These are phyloP conservation scores for Geoglossum glabrum DNA, from an alignment of 495 filamentous ascomycete genomes.

Conservation along the genomic window DNA sequence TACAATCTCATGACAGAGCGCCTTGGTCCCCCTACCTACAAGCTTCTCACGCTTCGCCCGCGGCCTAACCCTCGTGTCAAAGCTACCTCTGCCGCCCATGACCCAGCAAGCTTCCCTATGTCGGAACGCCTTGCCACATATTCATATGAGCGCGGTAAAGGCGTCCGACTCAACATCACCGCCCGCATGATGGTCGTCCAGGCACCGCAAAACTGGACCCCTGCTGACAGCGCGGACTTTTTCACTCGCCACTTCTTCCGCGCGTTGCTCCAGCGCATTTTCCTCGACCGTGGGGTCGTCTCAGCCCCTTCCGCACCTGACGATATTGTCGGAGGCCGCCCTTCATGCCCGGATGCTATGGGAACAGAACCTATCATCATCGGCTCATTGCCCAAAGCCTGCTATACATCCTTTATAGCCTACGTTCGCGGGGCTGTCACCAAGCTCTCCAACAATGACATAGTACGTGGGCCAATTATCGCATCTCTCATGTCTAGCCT, in stretches of 20 bases:
- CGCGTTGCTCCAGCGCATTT: slow-evolving; percentile 71
- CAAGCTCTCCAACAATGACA: slow-evolving; percentile 42
- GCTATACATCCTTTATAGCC: slow-evolving; percentile 51
- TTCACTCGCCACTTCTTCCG: slow-evolving; percentile 91
- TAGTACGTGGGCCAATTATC: slow-evolving; percentile 34
- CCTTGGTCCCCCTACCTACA: slow-evolving; percentile 67
- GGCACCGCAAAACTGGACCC: slow-evolving; percentile 80
- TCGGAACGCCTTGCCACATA: slow-evolving; percentile 47
- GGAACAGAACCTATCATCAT: slow-evolving; percentile 58
- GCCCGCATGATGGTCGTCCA: slow-evolving; percentile 94
- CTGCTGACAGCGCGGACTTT: slow-evolving; percentile 58
- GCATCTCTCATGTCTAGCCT: slow-evolving; percentile 37
- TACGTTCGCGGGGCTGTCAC: slow-evolving; percentile 64
- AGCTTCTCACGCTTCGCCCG: slow-evolving; percentile 45
- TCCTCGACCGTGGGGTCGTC: slow-evolving; percentile 62
- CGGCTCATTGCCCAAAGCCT: slow-evolving; percentile 61
- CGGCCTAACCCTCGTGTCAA: slow-evolving; percentile 33
- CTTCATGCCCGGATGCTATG: neutral
- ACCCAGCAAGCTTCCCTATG: slow-evolving; percentile 89
- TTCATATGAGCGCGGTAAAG: slow-evolving; percentile 28
- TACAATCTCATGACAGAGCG: slow-evolving; percentile 91
- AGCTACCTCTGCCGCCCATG: slow-evolving; percentile 38
- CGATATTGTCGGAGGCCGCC: slow-evolving; percentile 18
- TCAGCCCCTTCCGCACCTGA: slow-evolving; percentile 25
- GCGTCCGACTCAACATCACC: slow-evolving; percentile 80